Evolutionary conservation across 169 alveolate species (phyloP).

Genomic region (Eimeria tenella): DNA sequence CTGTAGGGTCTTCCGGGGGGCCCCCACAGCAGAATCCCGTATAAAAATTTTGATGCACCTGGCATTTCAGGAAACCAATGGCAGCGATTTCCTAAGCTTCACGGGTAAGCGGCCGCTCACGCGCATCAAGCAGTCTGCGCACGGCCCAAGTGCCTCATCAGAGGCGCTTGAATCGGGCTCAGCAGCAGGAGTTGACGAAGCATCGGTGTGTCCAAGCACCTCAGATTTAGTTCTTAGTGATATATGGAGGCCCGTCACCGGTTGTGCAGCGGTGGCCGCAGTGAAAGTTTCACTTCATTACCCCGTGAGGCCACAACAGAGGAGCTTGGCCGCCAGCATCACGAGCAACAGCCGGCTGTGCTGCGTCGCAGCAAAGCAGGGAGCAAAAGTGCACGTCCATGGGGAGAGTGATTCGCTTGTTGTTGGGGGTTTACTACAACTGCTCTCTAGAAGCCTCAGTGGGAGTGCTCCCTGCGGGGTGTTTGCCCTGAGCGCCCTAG

Average conservation of each 20-base stretch:
- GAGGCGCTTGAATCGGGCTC: neutral
- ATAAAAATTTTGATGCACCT: constrained; percentile 18
- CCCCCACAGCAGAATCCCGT: constrained; percentile 35
- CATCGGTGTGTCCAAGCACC: neutral
- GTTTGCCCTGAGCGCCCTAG: constrained; percentile 4
- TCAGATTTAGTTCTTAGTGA: neutral
- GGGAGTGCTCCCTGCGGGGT: constrained; percentile 47
- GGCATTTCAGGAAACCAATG: neutral
- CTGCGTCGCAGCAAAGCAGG: constrained; percentile 15
- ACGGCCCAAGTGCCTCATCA: neutral
- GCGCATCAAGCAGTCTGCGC: neutral
- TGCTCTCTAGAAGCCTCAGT: constrained; percentile 51
- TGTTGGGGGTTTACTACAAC: constrained; percentile 56
- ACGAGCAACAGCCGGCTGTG: constrained; percentile 3
- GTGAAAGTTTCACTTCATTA: constrained; percentile 26
- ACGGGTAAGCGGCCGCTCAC: neutral
- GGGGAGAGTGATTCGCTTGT: constrained; percentile 56
- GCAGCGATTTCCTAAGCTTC: neutral
- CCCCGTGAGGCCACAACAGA: neutral
- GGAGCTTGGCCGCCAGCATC: neutral
- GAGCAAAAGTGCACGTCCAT: constrained; percentile 17
- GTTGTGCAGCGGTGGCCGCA: constrained; percentile 64
- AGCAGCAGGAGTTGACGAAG: constrained; percentile 3
- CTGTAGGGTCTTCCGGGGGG: constrained; percentile 1
- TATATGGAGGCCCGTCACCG: constrained; percentile 26